Percentiles rank a stretch among this genome's conserved stretches.
These are phyloP conservation scores for Picea sitchensis DNA, from an alignment of 75 land plant species.

Conservation along the genomic window DNA sequence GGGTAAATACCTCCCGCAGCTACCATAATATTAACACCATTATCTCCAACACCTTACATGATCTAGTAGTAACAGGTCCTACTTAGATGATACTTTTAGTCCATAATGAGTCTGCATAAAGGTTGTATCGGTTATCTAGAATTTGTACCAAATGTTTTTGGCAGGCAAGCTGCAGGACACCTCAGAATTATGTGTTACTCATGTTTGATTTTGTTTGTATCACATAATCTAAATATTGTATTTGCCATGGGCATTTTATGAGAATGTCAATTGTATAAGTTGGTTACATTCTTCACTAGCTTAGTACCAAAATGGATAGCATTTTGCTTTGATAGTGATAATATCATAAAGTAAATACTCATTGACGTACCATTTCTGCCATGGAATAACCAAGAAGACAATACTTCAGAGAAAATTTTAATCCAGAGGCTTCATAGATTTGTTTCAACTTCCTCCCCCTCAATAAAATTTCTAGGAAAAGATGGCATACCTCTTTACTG, in stretches of 20 bases:
- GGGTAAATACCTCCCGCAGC: no score
- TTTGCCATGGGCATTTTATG: background rate
- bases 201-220: background rate
- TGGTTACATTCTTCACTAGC: background rate
- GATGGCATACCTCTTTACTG: conserved; percentile 57
- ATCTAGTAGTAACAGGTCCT: background rate
- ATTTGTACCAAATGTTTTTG: no score
- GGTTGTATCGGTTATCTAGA: no score
- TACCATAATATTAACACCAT: no score
- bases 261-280: background rate
- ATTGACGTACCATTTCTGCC: background rate
- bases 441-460: no score
- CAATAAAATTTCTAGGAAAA: background rate
- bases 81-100: no score
- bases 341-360: background rate
- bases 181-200: background rate
- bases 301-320: background rate
- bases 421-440: background rate
- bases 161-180: background rate
- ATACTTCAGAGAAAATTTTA: background rate
- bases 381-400: background rate
- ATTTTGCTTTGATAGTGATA: background rate
- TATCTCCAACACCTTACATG: no score
- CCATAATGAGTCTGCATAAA: no score
- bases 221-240: background rate